phyloP scores from a whole-genome alignment of 805 yeast species.

The Metschnikowia corniflorae region DNA sequence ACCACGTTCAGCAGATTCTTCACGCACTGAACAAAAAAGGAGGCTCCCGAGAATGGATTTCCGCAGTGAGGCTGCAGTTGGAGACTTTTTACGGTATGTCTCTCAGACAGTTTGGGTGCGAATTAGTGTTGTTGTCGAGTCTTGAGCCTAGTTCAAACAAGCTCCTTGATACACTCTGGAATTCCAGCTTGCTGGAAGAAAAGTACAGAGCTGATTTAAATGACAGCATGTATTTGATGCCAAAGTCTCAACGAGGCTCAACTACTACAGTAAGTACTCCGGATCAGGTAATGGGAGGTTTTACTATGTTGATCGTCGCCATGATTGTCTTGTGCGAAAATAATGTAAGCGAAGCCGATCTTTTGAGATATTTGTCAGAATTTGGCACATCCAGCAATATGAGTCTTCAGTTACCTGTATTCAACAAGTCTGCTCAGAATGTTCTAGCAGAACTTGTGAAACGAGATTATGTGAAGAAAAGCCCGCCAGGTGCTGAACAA shows the following conservation, averaged over 20 bases:
- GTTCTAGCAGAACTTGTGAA: constrained; percentile 26
- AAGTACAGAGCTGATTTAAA: constrained; percentile 1
- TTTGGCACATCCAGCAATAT: constrained; percentile 26
- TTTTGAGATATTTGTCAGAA: constrained; percentile 20
- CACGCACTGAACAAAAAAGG: constrained; percentile 17
- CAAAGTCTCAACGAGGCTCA: constrained; percentile 16
- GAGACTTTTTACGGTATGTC: constrained; percentile 27
- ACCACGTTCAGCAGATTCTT: constrained; percentile 13
- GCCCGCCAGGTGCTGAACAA: constrained; percentile 15
- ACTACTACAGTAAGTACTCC: constrained; percentile 21
- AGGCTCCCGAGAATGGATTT: constrained; percentile 21
- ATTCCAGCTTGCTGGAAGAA: constrained; percentile 1
- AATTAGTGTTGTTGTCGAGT: constrained; percentile 21
- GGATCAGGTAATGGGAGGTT: constrained; percentile 31
- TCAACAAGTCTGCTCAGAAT: constrained; percentile 21
- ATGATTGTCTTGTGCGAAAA: constrained; percentile 32
- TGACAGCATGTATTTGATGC: constrained; percentile 18
- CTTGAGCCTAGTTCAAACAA: constrained; percentile 20
- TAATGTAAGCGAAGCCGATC: constrained; percentile 25
- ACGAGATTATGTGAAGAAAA: constrained; percentile 28
- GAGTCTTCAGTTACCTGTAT: constrained; percentile 19
- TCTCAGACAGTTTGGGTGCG: constrained; percentile 16
- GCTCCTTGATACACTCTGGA: constrained; percentile 28
- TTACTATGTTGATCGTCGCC: constrained; percentile 27
- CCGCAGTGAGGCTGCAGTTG: constrained; percentile 17